phyloP scores from a whole-genome alignment of 306 rosid genomes.

The Alnus rubra region DNA sequence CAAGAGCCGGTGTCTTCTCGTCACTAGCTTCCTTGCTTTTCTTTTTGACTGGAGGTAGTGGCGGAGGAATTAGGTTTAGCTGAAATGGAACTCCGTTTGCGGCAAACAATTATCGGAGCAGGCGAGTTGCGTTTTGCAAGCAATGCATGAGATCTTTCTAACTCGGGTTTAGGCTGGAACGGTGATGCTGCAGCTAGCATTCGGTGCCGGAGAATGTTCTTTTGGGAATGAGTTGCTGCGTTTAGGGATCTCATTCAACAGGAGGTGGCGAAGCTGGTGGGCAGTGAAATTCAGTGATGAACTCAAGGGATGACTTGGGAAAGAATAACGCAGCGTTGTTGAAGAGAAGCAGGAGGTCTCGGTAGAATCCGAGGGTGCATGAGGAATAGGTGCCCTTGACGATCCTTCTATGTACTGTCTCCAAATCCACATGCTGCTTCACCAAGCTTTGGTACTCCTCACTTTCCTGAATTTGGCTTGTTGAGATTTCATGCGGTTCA shows the following conservation, averaged over 20 bases:
- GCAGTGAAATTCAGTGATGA: slow-evolving; percentile 47
- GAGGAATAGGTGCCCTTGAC: slow-evolving; percentile 56
- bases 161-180: slow-evolving; percentile 32
- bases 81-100: slow-evolving; percentile 59
- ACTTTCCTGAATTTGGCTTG: slow-evolving; percentile 17
- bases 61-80: slow-evolving; percentile 47
- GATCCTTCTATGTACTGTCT: slow-evolving; percentile 49
- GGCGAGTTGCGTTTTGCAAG: slow-evolving; percentile 57
- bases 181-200: background rate
- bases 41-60: slow-evolving; percentile 38
- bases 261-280: slow-evolving; percentile 41
- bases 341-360: slow-evolving; percentile 68
- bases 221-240: slow-evolving; percentile 34
- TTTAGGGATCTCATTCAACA: slow-evolving; percentile 31
- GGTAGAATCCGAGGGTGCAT: slow-evolving; percentile 41
- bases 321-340: slow-evolving; percentile 58
- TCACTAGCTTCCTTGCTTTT: slow-evolving; percentile 30
- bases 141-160: slow-evolving; percentile 49
- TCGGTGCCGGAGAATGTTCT: slow-evolving; percentile 35
- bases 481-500: no score
- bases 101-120: slow-evolving; percentile 74
- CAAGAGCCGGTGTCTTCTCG: slow-evolving; percentile 45
- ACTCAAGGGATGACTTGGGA: slow-evolving; percentile 53
- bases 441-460: slow-evolving; percentile 56
- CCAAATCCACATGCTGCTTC: slow-evolving; percentile 64